phyloP scores from a whole-genome alignment of 148 eudicot genomes.

The Hydrangea macrophylla region DNA sequence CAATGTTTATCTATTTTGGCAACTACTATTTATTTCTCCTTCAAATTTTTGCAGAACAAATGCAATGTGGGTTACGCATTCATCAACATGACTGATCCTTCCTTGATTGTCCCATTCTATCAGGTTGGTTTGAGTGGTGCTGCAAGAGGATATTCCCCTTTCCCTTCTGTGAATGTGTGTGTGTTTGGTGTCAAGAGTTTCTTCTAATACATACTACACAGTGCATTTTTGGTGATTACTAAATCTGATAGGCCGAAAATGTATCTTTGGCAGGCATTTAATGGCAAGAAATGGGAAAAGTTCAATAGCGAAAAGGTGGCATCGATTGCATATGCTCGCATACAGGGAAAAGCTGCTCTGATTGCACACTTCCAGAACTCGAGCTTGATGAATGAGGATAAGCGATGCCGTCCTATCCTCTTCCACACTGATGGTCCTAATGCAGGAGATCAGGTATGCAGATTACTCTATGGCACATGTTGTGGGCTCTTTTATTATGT shows the following conservation, averaged over 20 bases:
- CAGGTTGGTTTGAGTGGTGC: constrained; percentile 43
- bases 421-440: constrained; percentile 79
- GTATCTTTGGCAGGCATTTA: constrained; percentile 43
- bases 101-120: constrained; percentile 61
- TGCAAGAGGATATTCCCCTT: neutral
- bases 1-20: neutral
- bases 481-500: neutral
- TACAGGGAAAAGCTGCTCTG: constrained; percentile 85
- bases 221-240: constrained; percentile 2
- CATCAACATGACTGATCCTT: constrained; percentile 76
- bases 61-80: constrained; percentile 91
- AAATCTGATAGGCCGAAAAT: constrained; percentile 2
- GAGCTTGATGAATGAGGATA: constrained; percentile 98
- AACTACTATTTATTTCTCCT: constrained; percentile 11
- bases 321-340: constrained; percentile 80
- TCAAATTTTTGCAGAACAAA: constrained; percentile 61
- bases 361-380: constrained; percentile 92
- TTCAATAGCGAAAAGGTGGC: constrained; percentile 94
- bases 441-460: constrained; percentile 87
- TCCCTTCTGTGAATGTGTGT: no score
- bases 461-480: neutral
- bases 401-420: constrained; percentile 89
- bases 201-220: neutral
- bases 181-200: neutral
- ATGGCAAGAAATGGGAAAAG: constrained; percentile 96